Base-by-base conservation (phyloP, 768 basidiomycete species). In the Leccinum incarnatum region DNA sequence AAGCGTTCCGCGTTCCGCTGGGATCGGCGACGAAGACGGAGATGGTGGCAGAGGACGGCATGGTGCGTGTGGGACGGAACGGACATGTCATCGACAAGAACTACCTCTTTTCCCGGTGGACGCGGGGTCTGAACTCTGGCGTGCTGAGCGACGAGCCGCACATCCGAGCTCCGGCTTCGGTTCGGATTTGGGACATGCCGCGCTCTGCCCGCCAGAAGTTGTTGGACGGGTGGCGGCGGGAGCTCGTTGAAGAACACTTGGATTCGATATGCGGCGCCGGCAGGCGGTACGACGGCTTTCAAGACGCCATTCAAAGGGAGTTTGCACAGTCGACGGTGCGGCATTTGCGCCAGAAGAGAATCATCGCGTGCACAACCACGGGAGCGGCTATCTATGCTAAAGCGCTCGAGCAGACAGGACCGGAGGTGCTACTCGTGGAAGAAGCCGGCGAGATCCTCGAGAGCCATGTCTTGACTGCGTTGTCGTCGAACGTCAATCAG, bases 371-470 rank as follows among this genome's bases (percentile, higher is more conserved):
- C 61, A 89, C 87, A 0, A 89, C 87, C 0, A 87, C 87, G 0
- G 86, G 78, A 0, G 87, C 87, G 0, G 87, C 87, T 0, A 89
- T 83, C 67, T 82, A 84, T 56, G 70, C 73, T 0, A 67, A 76
- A 3, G 73, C 69, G 8, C 77, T 89, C 21, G 76, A 75, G 12
- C 72, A 72, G 0, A 78, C 75, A 4, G 67, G 72, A 5, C 82
- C 85, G 0, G 69, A 77, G 10, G 76, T 87, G 4, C 70, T 89
- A 5, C 71, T 89, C 0, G 86, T 89, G 2, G 87, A 89, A 65
- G 87, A 89, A 66, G 87, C 87, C 0, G 87, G 87, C 2, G 86
- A 89, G 63, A 87, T 88, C 50, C 67, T 89, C 4, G 87, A 88
- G 63, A 82, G 82, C 60, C 88, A 89, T 62, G 69, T 86, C 29